phyloP scores from a whole-genome alignment of 2,329 filamentous ascomycete species.

The Sclerotinia glacialis region DNA sequence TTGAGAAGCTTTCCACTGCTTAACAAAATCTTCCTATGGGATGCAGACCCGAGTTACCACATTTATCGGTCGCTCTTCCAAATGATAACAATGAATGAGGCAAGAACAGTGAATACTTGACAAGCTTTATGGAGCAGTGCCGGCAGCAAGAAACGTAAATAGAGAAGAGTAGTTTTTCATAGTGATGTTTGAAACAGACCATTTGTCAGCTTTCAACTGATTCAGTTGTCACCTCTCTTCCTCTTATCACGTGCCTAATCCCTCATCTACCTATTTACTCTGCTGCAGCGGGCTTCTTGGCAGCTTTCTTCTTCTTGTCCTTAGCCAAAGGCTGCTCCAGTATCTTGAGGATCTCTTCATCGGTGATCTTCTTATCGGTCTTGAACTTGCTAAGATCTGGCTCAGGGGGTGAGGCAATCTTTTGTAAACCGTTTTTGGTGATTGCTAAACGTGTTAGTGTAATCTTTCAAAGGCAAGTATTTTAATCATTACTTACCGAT shows the following conservation, averaged over 20 bases:
- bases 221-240: slow-evolving; percentile 5
- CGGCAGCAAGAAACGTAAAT: slow-evolving; percentile 27
- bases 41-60: slow-evolving; percentile 17
- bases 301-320: slow-evolving; percentile 59
- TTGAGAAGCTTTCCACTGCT: slow-evolving; percentile 31
- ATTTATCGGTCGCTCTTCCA: neutral
- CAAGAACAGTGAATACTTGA: slow-evolving; percentile 13
- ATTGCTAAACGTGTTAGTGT: slow-evolving; percentile 61
- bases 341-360: slow-evolving; percentile 93
- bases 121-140: slow-evolving; percentile 20
- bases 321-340: slow-evolving; percentile 83
- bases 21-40: slow-evolving; percentile 13
- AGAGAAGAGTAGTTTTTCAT: slow-evolving; percentile 5
- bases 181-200: slow-evolving; percentile 6
- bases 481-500: slow-evolving; percentile 66
- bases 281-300: slow-evolving; percentile 43
- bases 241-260: slow-evolving; percentile 37
- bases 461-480: slow-evolving; percentile 17
- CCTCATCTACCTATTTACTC: slow-evolving; percentile 39
- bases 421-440: slow-evolving; percentile 94
- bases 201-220: slow-evolving; percentile 3
- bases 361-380: slow-evolving; percentile 96
- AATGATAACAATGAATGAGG: slow-evolving; percentile 14
- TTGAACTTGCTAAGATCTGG: slow-evolving; percentile 80
- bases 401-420: slow-evolving; percentile 72